phyloP scores from a whole-genome alignment of 768 basidiomycete genomes.

The Leccinum subgranulosum region DNA sequence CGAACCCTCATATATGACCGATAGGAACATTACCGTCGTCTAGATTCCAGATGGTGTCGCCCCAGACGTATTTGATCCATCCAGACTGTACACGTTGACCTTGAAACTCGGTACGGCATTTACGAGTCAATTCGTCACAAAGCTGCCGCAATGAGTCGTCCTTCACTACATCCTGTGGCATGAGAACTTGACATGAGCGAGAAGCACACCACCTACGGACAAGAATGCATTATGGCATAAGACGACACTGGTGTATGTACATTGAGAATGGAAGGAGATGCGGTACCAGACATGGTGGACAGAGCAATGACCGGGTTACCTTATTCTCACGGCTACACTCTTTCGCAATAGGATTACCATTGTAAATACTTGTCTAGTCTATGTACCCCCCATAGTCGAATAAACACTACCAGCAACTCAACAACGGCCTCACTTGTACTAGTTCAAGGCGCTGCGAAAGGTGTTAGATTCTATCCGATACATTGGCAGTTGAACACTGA shows the following conservation, averaged over 20 bases:
- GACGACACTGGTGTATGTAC: conserved; percentile 77
- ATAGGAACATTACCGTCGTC: conserved; percentile 67
- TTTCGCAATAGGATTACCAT: background rate
- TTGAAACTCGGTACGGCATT: conserved; percentile 54
- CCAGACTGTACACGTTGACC: conserved; percentile 66
- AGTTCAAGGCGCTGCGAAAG: conserved; percentile 64
- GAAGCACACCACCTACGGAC: conserved; percentile 40
- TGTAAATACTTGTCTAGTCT: conserved; percentile 3
- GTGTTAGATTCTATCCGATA: conserved; percentile 1
- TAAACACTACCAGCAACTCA: conserved; percentile 60
- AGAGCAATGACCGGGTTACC: background rate
- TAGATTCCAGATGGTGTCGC: conserved; percentile 75
- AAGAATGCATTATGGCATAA: conserved; percentile 70
- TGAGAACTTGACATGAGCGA: conserved; percentile 5
- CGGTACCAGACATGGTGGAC: conserved; percentile 27
- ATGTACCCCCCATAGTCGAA: background rate
- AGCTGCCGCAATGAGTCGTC: conserved; percentile 64
- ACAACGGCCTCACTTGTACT: conserved; percentile 63
- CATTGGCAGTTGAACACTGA: conserved; percentile 29
- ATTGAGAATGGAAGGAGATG: conserved; percentile 50
- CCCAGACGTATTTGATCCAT: conserved; percentile 87
- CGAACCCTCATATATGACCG: background rate
- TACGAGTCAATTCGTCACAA: conserved; percentile 70
- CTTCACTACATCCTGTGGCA: conserved; percentile 44
- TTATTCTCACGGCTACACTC: background rate